Conservation (phyloP, 768 basidiomycete genomes). For the Symmetrospora coprosmae region DNA sequence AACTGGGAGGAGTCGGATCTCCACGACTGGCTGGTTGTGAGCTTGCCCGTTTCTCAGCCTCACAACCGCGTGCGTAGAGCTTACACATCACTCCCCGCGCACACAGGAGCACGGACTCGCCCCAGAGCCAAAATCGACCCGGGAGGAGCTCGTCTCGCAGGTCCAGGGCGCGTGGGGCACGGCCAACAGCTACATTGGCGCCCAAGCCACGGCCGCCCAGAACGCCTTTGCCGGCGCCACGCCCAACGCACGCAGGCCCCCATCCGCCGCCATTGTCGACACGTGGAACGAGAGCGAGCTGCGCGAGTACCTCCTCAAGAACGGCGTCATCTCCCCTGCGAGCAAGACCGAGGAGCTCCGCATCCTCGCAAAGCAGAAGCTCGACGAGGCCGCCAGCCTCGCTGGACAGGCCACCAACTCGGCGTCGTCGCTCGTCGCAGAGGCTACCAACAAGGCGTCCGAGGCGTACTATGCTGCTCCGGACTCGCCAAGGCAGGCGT, state of each 20-base stretch:
- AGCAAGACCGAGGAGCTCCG: conserved; percentile 67
- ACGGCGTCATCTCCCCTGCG: conserved; percentile 69
- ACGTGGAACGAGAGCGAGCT: conserved; percentile 70
- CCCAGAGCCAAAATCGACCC: conserved; percentile 24
- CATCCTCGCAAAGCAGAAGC: conserved; percentile 56
- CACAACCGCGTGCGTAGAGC: not conserved
- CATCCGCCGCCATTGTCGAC: conserved; percentile 13
- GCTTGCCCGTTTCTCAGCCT: not conserved
- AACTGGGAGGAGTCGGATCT: conserved; percentile 29
- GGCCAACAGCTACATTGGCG: conserved; percentile 26
- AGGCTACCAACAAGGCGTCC: not conserved
- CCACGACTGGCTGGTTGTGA: conserved; percentile 18
- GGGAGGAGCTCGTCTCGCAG: conserved; percentile 24
- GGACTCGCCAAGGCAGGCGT: conserved; percentile 25
- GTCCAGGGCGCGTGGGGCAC: conserved; percentile 53
- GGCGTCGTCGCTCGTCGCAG: conserved; percentile 33
- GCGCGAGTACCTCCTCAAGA: conserved; percentile 67
- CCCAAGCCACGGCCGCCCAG: conserved; percentile 50
- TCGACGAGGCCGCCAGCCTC: conserved; percentile 36
- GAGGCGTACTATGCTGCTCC: conserved; percentile 29
- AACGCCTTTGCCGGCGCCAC: conserved; percentile 42
- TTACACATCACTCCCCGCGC: not conserved
- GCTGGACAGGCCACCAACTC: conserved; percentile 33
- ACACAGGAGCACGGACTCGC: conserved; percentile 19
- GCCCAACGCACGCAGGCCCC: not conserved